Evolutionary conservation across 2,329 filamentous ascomycete species (phyloP), one percentile per base, ranked within the genome.

Genomic region (Aspergillus fructus): DNA sequence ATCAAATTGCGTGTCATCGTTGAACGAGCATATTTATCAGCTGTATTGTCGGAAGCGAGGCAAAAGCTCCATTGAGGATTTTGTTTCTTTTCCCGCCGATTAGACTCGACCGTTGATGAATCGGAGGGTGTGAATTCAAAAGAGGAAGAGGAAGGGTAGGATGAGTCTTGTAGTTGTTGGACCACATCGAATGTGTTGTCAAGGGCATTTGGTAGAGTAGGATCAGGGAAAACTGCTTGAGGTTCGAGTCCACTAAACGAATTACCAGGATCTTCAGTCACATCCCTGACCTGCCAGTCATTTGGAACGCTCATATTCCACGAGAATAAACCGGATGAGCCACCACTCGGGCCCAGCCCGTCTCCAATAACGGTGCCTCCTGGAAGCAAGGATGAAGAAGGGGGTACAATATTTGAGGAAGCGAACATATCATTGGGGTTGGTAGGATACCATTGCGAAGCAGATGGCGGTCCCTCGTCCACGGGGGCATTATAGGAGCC

Each of bases 1-100:
- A 54, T 48, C 12, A 54, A 24, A 15, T 54, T 54, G 1, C 17
- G 15, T 2, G 52, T 48, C 45, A 54, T 54, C 17, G 52, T 34
- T 15, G 17, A 48, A 4, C 52, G 52, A 6, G 24, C 52, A 24
- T 41, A 40, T 19, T 42, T 21, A 12, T 33, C 27, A 6, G 52
- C 34, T 13, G 52, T 48, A 3, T 49, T 49, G 8, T 49, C 43
- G 5, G 52, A 54, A 3, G 45, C 34, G 19, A 48, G 19, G 45
- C 45, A 49, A 1, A 54, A 34, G 4, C 6, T 15, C 46, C 46
- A 48, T 6, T 48, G 27, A n/a, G 30, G 30, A 9, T 21, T 17
- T 19, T 19, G n/a, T 34, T 27, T 13, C 23, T 30, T 49, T 13
- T 4, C 12, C 17, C n/a, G n/a, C 21, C 9, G 41, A 23, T 43